Percentiles rank a stretch among this genome's conserved stretches.
Conservation (phyloP, 2,329 filamentous ascomycete genomes). For the Cytospora piceae region DNA sequence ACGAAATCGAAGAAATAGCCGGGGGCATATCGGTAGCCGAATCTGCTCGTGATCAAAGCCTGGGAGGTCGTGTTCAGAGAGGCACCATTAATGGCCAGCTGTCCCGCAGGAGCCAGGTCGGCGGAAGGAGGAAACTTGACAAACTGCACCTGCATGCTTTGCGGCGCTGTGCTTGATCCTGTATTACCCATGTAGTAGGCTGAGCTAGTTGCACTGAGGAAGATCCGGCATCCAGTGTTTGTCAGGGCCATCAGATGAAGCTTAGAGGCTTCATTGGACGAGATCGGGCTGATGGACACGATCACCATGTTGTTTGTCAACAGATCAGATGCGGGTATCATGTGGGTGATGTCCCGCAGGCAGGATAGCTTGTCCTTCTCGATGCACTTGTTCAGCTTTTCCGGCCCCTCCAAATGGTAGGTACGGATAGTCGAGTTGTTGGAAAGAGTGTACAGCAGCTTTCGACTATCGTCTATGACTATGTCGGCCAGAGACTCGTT, state of each 20-base stretch:
- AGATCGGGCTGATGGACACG: slow-evolving; percentile 83
- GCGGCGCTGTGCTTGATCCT: slow-evolving; percentile 69
- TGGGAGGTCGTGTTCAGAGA: slow-evolving; percentile 53
- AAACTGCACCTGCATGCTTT: slow-evolving; percentile 97
- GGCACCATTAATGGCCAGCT: slow-evolving; percentile 45
- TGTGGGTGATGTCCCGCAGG: slow-evolving; percentile 79
- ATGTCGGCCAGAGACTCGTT: slow-evolving; percentile 76
- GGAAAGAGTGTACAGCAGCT: slow-evolving; percentile 88
- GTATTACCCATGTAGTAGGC: slow-evolving; percentile 67
- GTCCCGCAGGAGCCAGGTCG: slow-evolving; percentile 2
- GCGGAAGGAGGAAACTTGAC: slow-evolving; percentile 84
- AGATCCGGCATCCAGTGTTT: slow-evolving; percentile 86
- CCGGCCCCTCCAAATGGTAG: slow-evolving; percentile 77
- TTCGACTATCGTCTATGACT: slow-evolving; percentile 84
- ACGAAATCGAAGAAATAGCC: slow-evolving; percentile 92
- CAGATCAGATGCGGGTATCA: slow-evolving; percentile 74
- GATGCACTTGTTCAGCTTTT: slow-evolving; percentile 65
- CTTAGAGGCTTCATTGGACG: slow-evolving; percentile 76
- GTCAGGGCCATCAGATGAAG: slow-evolving; percentile 90
- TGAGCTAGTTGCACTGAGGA: slow-evolving; percentile 85
- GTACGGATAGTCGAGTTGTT: slow-evolving; percentile 86
- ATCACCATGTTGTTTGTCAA: slow-evolving; percentile 73
- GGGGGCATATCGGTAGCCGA: slow-evolving; percentile 71
- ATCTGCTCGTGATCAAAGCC: slow-evolving; percentile 53
- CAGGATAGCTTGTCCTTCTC: slow-evolving; percentile 66